phyloP scores from a whole-genome alignment of 495 filamentous ascomycete genomes.

The Cladorrhinum samala region DNA sequence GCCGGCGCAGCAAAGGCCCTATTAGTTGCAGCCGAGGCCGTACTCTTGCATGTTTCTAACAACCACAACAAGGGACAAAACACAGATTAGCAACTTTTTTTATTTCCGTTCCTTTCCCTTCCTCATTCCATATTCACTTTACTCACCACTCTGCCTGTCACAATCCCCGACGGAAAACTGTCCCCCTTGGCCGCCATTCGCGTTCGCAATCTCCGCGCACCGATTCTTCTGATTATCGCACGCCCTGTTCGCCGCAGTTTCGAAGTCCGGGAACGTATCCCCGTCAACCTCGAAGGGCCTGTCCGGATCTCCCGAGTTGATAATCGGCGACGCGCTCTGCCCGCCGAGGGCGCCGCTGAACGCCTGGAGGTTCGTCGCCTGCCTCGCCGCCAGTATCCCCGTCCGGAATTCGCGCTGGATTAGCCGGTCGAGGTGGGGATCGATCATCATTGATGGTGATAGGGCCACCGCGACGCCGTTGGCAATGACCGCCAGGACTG shows the following conservation, averaged over 20 bases:
- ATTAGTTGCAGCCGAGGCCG: slow-evolving; percentile 15
- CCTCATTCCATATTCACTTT: neutral
- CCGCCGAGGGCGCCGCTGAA: slow-evolving; percentile 24
- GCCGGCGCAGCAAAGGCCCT: slow-evolving; percentile 16
- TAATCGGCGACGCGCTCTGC: slow-evolving; percentile 23
- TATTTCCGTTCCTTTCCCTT: too few species aligned
- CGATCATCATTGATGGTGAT: neutral
- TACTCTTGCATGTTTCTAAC: slow-evolving; percentile 30
- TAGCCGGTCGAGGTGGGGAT: neutral
- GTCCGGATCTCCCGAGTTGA: slow-evolving; percentile 29
- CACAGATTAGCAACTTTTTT: too few species aligned
- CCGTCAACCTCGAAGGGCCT: slow-evolving; percentile 43
- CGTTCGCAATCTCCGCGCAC: slow-evolving; percentile 32
- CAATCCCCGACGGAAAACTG: slow-evolving; percentile 30
- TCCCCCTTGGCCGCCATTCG: slow-evolving; percentile 2
- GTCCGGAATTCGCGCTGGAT: neutral
- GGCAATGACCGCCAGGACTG: neutral
- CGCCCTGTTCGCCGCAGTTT: slow-evolving; percentile 30
- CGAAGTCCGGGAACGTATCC: slow-evolving; percentile 36
- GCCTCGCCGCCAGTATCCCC: neutral
- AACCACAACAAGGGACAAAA: too few species aligned
- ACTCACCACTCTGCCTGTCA: slow-evolving; percentile 34
- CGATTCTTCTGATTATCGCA: slow-evolving; percentile 39
- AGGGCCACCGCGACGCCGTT: neutral
- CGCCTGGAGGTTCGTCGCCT: slow-evolving; percentile 18